These are phyloP conservation scores for Eimeria praecox DNA, from an alignment of 169 alveolate species.

Conservation along the genomic window DNA sequence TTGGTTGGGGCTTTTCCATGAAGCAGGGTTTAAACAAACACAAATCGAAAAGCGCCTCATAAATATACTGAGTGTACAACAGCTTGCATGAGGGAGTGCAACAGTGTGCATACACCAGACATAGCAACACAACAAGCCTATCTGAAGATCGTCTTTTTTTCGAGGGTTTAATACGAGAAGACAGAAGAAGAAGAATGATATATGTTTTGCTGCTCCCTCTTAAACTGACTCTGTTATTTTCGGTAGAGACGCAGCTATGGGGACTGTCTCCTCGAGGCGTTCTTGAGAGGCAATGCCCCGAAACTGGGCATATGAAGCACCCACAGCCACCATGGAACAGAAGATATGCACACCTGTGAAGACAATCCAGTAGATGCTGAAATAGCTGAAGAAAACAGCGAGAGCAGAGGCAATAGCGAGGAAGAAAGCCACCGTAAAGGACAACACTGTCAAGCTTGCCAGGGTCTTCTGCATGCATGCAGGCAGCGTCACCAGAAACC, in stretches of 20 bases:
- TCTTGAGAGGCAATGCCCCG: constrained; percentile 11
- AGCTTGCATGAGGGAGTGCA: too few relatives aligned
- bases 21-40: not conserved
- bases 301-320: constrained; percentile 70
- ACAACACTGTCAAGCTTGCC: constrained; percentile 42
- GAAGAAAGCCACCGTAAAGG: constrained; percentile 54
- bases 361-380: constrained; percentile 72
- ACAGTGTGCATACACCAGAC: too few relatives aligned
- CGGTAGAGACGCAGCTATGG: constrained; percentile 36
- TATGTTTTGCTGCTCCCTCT: not conserved
- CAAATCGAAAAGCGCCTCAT: not conserved
- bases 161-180: too few relatives aligned
- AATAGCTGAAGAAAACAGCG: constrained; percentile 39
- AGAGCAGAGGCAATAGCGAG: constrained; percentile 12
- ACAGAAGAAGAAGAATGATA: not conserved
- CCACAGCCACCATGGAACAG: constrained; percentile 60
- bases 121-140: too few relatives aligned
- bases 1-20: too few relatives aligned
- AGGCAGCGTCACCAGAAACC: constrained; percentile 60
- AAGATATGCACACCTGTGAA: constrained; percentile 65
- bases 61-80: not conserved
- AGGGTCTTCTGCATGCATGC: constrained; percentile 59
- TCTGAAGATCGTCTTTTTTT: too few relatives aligned
- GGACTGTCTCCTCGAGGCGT: constrained; percentile 21
- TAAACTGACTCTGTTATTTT: constrained; percentile 13